Percentiles rank a stretch among this genome's conserved stretches.
phyloP scores from a whole-genome alignment of 495 filamentous ascomycete genomes.

The Penicillium chermesinum region DNA sequence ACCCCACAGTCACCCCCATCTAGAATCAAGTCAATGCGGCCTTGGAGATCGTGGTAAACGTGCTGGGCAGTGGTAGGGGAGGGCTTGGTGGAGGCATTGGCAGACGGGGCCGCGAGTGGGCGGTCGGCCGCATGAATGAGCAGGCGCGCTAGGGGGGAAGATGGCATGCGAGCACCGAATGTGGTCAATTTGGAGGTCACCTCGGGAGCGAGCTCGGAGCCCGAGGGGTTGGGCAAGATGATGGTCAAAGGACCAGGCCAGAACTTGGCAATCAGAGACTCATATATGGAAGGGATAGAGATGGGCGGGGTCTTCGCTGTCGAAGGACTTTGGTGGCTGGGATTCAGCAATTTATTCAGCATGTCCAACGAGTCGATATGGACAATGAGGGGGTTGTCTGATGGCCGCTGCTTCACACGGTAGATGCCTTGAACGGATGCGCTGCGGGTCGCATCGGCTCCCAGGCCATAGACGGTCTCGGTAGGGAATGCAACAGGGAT shows the following conservation, averaged over 20 bases:
- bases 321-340: constrained; percentile 16
- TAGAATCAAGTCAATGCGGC: constrained; percentile 81
- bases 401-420: constrained; percentile 78
- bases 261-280: constrained; percentile 71
- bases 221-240: constrained; percentile 69
- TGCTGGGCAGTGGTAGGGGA: constrained; percentile 86
- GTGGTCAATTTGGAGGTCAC: constrained; percentile 79
- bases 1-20: constrained; percentile 84
- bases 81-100: constrained; percentile 89
- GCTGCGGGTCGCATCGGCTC: constrained; percentile 84
- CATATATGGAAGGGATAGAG: constrained; percentile 75
- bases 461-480: constrained; percentile 95
- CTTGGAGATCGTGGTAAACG: constrained; percentile 77
- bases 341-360: constrained; percentile 59
- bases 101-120: constrained; percentile 89
- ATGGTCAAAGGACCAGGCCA: constrained; percentile 97
- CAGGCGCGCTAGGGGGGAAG: constrained; percentile 73
- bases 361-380: constrained; percentile 81
- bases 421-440: constrained; percentile 89
- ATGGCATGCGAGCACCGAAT: constrained; percentile 88
- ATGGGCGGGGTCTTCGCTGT: constrained; percentile 26
- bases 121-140: constrained; percentile 71
- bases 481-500: constrained; percentile 92
- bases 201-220: constrained; percentile 70
- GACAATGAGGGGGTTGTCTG: constrained; percentile 92